Conservation (phyloP, 202 grass and related monocot species). For the Zizania palustris region DNA sequence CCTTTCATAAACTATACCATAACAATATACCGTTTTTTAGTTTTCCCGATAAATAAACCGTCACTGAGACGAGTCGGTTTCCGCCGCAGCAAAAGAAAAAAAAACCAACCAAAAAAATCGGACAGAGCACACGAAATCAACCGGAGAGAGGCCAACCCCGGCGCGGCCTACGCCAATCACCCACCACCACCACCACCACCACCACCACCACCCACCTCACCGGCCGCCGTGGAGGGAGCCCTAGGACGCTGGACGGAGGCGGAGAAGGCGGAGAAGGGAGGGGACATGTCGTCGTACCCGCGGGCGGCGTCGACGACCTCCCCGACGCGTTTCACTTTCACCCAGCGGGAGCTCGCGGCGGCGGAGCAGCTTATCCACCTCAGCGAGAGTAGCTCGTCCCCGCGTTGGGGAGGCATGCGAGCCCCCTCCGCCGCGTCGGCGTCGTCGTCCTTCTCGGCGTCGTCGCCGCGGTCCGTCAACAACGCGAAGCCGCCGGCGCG, state of each 20-base stretch:
- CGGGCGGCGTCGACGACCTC: not conserved
- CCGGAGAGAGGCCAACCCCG: conserved; percentile 26
- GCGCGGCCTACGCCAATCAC: not conserved
- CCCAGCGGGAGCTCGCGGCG: conserved; percentile 52
- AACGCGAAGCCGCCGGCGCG: conserved; percentile 16
- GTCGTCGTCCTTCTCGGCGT: conserved; percentile 15
- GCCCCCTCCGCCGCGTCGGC: no score
- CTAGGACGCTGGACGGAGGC: not conserved
- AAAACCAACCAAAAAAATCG: not conserved
- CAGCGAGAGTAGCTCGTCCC: conserved; percentile 61
- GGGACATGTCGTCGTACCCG: not conserved
- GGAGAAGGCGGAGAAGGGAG: not conserved
- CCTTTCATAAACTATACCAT: no score
- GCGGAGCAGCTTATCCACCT: conserved; percentile 68
- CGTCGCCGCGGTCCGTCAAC: conserved; percentile 54
- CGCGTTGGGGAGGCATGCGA: not conserved
- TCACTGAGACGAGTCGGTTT: no score
- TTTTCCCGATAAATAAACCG: no score
- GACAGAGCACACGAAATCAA: conserved; percentile 31
- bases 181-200: not conserved
- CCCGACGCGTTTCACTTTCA: conserved; percentile 51
- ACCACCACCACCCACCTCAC: conserved; percentile 5
- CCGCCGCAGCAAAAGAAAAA: not conserved
- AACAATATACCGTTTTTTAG: no score
- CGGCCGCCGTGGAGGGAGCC: conserved; percentile 22